Conservation (phyloP, 805 yeast genomes). For the Candida sphagnicola region DNA sequence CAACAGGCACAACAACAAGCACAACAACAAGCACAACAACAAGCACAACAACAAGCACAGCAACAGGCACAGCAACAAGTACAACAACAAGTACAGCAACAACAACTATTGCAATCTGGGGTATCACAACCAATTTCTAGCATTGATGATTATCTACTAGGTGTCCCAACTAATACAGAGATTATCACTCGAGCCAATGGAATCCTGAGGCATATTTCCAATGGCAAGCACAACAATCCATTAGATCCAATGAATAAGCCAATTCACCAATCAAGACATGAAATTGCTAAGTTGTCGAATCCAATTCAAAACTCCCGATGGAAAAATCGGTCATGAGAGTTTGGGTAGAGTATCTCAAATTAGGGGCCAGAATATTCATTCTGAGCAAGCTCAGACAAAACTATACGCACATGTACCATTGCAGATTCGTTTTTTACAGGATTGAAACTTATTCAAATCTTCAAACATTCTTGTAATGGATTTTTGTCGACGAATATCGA, state of each 20-base stretch:
- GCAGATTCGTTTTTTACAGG: too few relatives aligned
- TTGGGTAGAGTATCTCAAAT: too few relatives aligned
- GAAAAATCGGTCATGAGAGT: too few relatives aligned
- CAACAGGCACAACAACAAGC: constrained; percentile 6
- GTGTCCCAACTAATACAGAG: constrained; percentile 5
- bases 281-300: constrained; percentile 1
- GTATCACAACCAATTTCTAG: constrained; percentile 7
- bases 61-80: constrained; percentile 2
- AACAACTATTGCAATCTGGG: constrained; percentile 2
- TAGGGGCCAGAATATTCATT: too few relatives aligned
- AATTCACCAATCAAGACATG: constrained; percentile 2
- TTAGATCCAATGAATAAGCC: constrained; percentile 1
- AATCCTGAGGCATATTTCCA: neutral
- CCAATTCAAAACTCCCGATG: constrained; percentile 2
- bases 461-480: too few relatives aligned
- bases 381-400: too few relatives aligned
- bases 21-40: constrained; percentile 7
- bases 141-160: constrained; percentile 23
- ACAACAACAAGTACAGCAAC: constrained; percentile 7
- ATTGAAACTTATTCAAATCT: too few relatives aligned
- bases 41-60: constrained; percentile 3
- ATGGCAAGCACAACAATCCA: neutral
- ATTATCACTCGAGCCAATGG: constrained; percentile 1
- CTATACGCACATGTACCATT: too few relatives aligned
- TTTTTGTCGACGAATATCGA: too few relatives aligned